Base-by-base conservation (phyloP, 495 filamentous ascomycete species). In the Staphylotrichum longicolle region DNA sequence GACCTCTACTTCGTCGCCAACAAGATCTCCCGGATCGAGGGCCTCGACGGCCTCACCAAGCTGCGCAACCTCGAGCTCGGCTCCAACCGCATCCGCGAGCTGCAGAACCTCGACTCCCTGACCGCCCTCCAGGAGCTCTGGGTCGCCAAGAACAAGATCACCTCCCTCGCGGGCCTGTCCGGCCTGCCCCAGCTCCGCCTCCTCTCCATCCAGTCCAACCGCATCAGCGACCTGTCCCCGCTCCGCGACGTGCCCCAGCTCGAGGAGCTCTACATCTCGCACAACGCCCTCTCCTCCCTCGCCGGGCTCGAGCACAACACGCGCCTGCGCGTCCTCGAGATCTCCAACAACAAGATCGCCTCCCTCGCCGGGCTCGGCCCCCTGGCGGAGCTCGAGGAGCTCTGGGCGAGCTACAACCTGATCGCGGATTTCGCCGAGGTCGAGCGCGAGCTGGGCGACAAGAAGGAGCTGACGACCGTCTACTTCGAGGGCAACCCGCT, bases 141-240 rank as follows among this genome's bases (percentile, higher is more conserved):
- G 95, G 77, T 99, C 7, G 94, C 93, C 41, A 97, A 97, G 82
- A 99, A 99, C 73, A 96, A 96, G 70, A 96, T 99, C 67, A 89
- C 87, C 2, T 85, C 91, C 72, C 81, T 98, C 57, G 88, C 86
- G 68, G 89, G 72, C 59, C 80, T 98, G 37, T 80, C 82, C 37
- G 80, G 79, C 14, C 82, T 99, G 35, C 75, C 83, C 14, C 91
- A 89, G 74, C 86, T 99, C 58, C 86, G 86, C 63, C 90, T 97
- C 65, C 86, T 99, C 54, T 94, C 90, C 65, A 95, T 99, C 68
- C 95, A 99, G 78, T 96, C 93, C 44, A 99, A 99, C 77, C 90
- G 94, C 41, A 89, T 99, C 63, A 88, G 87, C 57, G 81, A 83
- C 61, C 86, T 99, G 55, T 78, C 84, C 42, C 91, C 91, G 53